Base-by-base conservation (phyloP, 371 early-diverging fungal species). In the Mucor piriformis region DNA sequence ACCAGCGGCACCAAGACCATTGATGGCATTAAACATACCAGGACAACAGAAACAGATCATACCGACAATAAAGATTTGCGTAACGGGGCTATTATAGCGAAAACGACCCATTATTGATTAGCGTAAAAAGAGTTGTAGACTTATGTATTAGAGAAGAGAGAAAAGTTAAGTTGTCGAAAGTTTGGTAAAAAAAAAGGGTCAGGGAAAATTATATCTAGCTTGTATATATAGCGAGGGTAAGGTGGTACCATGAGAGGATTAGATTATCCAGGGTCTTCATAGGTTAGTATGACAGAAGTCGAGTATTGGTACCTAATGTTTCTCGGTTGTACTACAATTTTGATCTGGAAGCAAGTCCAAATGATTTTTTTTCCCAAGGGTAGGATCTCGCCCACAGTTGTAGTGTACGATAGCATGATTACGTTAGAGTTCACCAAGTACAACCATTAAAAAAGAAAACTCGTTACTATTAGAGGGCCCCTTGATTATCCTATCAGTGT, bases 1-100 rank as follows among this genome's bases (percentile, higher is more conserved):
- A 66, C 84, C 84, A 51, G 68, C 78, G 54, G 78, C 74, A 49
- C 84, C 84, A 27, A 74, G 62, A 55, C 70, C 74, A 63, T 78
- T 81, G 27, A 92, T 67, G 50, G 90, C 92, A 58, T 93, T 93
- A 77, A 86, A 93, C 92, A 93, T 91, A 54, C 92, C 93, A 13
- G 93, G 91, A 60, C 88, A 87, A 57, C 86, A 83, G 78, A 91
- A 91, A 66, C 90, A 88, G 57, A 89, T 84, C 59, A 91, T 74
- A 21, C 87, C 86, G 50, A 91, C 81, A 25, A 90, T 64, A 37
- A 88, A 65, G 54, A 91, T 79, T 67, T 91, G 91, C 49, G 76
- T 65, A 65, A 78, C 64, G 0, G 88, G 81, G 38, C 60, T 63
- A 61, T 71, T 78, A 73, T 85, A 86, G 46, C 82, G 76, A 50